Base-by-base conservation (phyloP, 305 asterid species). In the Fraxinus platypoda region DNA sequence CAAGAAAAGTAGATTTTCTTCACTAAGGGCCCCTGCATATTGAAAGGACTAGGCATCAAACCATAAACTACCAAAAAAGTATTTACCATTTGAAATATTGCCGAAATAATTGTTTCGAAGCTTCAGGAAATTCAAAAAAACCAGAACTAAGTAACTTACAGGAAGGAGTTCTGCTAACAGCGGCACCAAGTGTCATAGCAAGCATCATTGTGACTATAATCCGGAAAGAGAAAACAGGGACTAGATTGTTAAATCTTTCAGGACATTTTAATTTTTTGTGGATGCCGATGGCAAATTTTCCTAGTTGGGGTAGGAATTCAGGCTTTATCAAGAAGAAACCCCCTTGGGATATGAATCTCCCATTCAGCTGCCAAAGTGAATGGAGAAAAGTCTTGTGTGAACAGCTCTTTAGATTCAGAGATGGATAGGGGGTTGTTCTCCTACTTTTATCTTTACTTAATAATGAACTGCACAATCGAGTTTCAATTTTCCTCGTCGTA, bases 1-100 rank as follows among this genome's bases (percentile, higher is more conserved):
- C 90, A 96, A 76, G 85, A 96, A 96, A 37, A 94, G 98, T 82
- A 91, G 94, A 87, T 96, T 94, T 87, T 96, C 98, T 91, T 94
- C 98, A 25, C 81, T 93, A 41, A 96, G 94, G 77, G 98, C 98
- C 94, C 90, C 99, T 96, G 83, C 75, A 85, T 79, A 77, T 34
- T 78, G 80, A 43, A 17, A 71, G 72, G 75, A 21, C 81, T 43
- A 66, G 75, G 71, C 25, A 49, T 79, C 54, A 72, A 75, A 78
- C 72, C 75, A 41, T 79, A 74, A 30, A 79, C 34, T 2, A 34
- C 41, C 28, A 68, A 19, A 28, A 8, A 72, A 5, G 17, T 17
- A 21, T 3, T 4, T 4, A 79, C 28, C 15, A 76, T 25, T 75
- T 46, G 59, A 52, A 25, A 13, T 71, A 73, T 54, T 38, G 37